A percentile compares a stretch with the other conserved stretches of the same genome.
Conservation (phyloP, 1,284 basidiomycete species). For the Apiotrichum porosum region DNA sequence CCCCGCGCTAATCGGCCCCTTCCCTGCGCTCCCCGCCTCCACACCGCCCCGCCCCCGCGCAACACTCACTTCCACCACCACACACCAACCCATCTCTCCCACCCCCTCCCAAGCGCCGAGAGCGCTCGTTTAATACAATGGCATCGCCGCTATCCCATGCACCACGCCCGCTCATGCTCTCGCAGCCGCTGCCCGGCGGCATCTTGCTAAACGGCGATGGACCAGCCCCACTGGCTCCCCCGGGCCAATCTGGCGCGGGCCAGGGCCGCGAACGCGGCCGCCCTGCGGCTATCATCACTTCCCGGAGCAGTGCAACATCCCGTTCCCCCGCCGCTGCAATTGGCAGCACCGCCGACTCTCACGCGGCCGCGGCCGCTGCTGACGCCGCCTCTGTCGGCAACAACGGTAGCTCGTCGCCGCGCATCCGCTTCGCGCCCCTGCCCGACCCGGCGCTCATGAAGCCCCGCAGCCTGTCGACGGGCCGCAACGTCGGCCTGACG, state of each 20-base stretch:
- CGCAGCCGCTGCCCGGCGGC: too few relatives aligned
- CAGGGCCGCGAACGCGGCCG: too few relatives aligned
- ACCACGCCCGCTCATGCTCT: too few relatives aligned
- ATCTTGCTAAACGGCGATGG: conserved; percentile 13
- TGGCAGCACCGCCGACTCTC: background rate
- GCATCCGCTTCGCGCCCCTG: conserved; percentile 47
- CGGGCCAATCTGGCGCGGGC: too few relatives aligned
- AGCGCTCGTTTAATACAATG: too few relatives aligned
- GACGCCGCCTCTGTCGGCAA: background rate
- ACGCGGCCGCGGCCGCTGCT: too few relatives aligned
- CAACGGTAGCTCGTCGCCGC: conserved; percentile 5
- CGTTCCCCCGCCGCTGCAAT: background rate
- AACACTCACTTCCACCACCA: background rate
- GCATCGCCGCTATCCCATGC: too few relatives aligned
- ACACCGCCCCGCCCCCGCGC: background rate
- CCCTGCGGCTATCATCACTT: background rate
- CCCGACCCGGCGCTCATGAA: conserved; percentile 40
- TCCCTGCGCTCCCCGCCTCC: too few relatives aligned
- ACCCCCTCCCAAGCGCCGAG: too few relatives aligned
- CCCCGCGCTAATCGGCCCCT: too few relatives aligned
- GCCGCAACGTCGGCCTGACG: conserved; percentile 29
- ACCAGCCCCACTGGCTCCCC: background rate
- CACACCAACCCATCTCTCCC: background rate
- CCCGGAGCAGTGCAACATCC: background rate
- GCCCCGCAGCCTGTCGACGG: conserved; percentile 42